Evolutionary conservation across 2,329 filamentous ascomycete genomes (phyloP), one percentile per base, ranked within the genome.

Genomic region (Sclerotinia glacialis): DNA sequence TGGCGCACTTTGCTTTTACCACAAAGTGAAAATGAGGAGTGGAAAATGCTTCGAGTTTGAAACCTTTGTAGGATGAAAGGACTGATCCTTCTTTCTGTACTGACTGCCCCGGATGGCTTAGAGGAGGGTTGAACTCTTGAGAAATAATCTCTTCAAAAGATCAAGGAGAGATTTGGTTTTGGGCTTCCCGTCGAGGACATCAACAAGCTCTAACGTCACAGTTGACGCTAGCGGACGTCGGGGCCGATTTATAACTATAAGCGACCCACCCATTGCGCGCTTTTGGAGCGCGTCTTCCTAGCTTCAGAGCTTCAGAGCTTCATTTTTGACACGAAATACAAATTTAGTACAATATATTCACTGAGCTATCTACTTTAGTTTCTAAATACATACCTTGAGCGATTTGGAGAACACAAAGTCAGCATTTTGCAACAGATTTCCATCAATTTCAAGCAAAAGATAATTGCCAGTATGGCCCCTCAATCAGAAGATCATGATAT

Each of bases 401-500:
- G 12, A 28, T 7, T 49, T 26, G 40, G 31, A 23, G 16, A 18
- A 16, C 18, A 47, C 16, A 50, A 6, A 37, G n/a, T n/a, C 6
- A 14, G 23, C 12, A 16, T n/a, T 44, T 46, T 40, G 18, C n/a
- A 18, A 26, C 31, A 37, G 5, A 40, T 21, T 21, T 34, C 55
- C 9, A 61, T 37, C 28, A 9, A 31, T 21, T 26, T 31, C 9
- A 7, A 46, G 11, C 34, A 44, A 11, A 21, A 31, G 46, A 46
- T 8, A 40, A 60, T 31, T 26, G 66, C 56, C 67, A 72, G 49
- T 47, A 85, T 84, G 83, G 80, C 81, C 47, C 81, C 81, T 55
- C 79, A 79, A 52, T 79, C 71, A 67, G 69, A 70, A 67, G 75
- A 81, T 59, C 78, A 81, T 66, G 83, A 84, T 67, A 79, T 82